phyloP scores from a whole-genome alignment of 257 asterid genomes.

The Striga asiatica region DNA sequence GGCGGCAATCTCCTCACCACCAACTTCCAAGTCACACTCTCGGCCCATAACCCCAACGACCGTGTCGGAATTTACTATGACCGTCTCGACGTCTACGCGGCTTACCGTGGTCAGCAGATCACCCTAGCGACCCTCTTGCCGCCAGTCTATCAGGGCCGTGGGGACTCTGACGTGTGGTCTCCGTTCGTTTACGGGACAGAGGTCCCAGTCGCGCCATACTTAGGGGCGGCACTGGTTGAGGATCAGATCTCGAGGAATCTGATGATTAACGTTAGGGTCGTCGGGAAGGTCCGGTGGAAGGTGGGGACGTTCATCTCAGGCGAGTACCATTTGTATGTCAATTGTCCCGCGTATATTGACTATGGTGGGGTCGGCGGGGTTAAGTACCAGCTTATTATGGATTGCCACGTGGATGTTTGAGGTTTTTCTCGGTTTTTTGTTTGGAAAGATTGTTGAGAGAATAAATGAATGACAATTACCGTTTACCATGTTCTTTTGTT shows the following conservation, averaged over 20 bases:
- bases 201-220: slow-evolving; percentile 43
- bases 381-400: slow-evolving; percentile 41
- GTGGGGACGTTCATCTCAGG: slow-evolving; percentile 58
- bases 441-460: no score
- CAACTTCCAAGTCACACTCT: slow-evolving; percentile 44
- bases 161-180: slow-evolving; percentile 53
- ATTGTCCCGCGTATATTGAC: slow-evolving; percentile 71
- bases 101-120: slow-evolving; percentile 59
- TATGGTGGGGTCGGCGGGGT: slow-evolving; percentile 31
- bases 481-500: no score
- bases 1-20: slow-evolving; percentile 31
- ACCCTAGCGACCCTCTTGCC: slow-evolving; percentile 43
- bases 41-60: slow-evolving; percentile 50
- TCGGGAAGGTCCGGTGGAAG: slow-evolving; percentile 62
- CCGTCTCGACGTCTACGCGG: slow-evolving; percentile 34
- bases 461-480: no score
- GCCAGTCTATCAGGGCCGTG: slow-evolving; percentile 47
- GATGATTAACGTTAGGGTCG: slow-evolving; percentile 33
- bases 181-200: slow-evolving; percentile 41
- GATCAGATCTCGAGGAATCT: slow-evolving; percentile 40
- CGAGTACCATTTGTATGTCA: slow-evolving; percentile 42
- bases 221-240: slow-evolving; percentile 17
- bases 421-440: no score
- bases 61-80: slow-evolving; percentile 56
- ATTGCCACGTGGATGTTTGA: slow-evolving; percentile 51